phyloP scores from a whole-genome alignment of 1,284 basidiomycete species.

The Cryptococcus floricola region DNA sequence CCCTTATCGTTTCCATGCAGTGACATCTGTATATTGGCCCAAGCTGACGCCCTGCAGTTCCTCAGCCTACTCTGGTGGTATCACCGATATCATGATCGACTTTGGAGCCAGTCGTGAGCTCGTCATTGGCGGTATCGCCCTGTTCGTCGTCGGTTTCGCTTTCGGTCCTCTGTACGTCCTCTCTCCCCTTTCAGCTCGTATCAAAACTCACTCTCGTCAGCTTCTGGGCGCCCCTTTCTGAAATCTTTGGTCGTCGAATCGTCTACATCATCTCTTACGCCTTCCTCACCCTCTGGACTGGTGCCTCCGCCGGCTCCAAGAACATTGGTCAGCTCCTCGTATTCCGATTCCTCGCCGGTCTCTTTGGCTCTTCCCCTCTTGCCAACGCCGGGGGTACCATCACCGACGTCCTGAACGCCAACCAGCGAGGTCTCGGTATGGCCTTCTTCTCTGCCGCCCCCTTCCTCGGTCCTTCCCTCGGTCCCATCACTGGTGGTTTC shows the following conservation, averaged over 20 bases:
- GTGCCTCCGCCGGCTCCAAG: conserved; percentile 26
- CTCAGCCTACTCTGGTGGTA: conserved; percentile 35
- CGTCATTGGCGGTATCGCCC: conserved; percentile 34
- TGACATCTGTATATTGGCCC: neutral
- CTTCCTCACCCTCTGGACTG: conserved; percentile 40
- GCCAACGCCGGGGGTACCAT: conserved; percentile 48
- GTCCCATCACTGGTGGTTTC: conserved; percentile 45
- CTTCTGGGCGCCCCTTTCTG: conserved; percentile 52
- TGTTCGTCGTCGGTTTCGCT: conserved; percentile 43
- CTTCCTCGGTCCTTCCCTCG: conserved; percentile 62
- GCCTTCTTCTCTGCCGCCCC: conserved; percentile 62
- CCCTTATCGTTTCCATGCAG: no score
- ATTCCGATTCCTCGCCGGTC: conserved; percentile 43
- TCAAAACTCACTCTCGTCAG: neutral
- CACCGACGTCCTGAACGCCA: conserved; percentile 40
- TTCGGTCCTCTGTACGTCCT: conserved; percentile 30
- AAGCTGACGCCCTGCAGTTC: conserved; percentile 10
- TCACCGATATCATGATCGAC: conserved; percentile 20
- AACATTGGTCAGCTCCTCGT: conserved; percentile 34
- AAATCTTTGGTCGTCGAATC: conserved; percentile 56
- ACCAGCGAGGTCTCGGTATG: conserved; percentile 42
- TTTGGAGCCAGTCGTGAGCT: conserved; percentile 27
- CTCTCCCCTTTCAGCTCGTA: neutral
- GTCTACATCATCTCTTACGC: conserved; percentile 59
- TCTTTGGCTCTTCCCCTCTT: conserved; percentile 46